Evolutionary conservation across 192 early-diverging fungal genomes (phyloP).

Genomic region (Podila clonocystis): DNA sequence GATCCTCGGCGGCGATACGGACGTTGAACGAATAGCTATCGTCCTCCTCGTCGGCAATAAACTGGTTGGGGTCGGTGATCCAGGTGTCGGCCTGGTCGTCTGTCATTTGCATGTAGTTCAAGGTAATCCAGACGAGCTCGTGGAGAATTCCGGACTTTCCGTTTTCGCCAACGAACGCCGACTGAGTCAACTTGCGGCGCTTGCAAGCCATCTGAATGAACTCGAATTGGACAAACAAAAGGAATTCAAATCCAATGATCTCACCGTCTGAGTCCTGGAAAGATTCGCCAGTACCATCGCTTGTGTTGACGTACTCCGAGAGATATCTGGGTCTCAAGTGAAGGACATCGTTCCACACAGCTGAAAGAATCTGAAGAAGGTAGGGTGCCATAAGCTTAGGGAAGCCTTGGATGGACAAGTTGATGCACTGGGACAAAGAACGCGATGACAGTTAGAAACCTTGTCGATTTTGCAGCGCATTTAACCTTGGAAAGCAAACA

Average conservation of each 20-base stretch:
- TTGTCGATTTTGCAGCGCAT: background rate
- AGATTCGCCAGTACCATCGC: constrained; percentile 47
- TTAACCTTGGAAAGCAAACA: background rate
- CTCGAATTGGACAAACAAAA: constrained; percentile 76
- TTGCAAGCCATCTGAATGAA: constrained; percentile 67
- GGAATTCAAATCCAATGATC: constrained; percentile 67
- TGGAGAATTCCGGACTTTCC: constrained; percentile 61
- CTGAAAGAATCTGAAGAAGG: constrained; percentile 63
- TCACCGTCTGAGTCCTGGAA: constrained; percentile 81
- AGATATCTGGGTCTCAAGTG: constrained; percentile 65
- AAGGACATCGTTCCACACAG: constrained; percentile 79
- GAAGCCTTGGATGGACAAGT: constrained; percentile 66
- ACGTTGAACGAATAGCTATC: constrained; percentile 89
- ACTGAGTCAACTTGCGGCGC: constrained; percentile 62
- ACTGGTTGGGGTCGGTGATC: constrained; percentile 87
- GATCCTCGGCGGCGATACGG: constrained; percentile 83
- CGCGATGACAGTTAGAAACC: background rate
- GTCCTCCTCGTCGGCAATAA: constrained; percentile 92
- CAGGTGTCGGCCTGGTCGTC: constrained; percentile 80
- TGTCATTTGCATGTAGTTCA: constrained; percentile 87
- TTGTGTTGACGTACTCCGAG: constrained; percentile 47
- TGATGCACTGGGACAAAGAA: constrained; percentile 60
- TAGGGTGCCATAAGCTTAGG: constrained; percentile 68
- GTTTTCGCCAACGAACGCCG: constrained; percentile 59
- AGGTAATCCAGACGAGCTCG: constrained; percentile 64